Conservation (phyloP, 805 yeast genomes). For the Clavispora vitiphila region DNA sequence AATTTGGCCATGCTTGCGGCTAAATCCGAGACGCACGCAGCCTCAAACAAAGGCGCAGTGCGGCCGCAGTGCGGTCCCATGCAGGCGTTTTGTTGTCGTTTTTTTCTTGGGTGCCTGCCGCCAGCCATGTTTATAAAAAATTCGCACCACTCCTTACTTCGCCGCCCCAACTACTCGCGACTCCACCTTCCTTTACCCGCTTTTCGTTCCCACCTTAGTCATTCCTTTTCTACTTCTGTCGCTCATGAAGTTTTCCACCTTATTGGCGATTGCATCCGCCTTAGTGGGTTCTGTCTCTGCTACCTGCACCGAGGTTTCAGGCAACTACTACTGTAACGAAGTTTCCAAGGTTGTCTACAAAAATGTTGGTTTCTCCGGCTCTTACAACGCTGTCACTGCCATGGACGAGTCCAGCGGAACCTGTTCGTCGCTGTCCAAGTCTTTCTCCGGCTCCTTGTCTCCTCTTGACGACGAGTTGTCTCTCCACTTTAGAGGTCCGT, state of each 20-base stretch:
- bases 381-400: conserved; percentile 71
- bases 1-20: too few relatives aligned
- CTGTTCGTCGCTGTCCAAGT: conserved; percentile 54
- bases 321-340: conserved; percentile 80
- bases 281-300: conserved; percentile 25
- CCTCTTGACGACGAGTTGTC: conserved; percentile 86
- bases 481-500: conserved; percentile 88
- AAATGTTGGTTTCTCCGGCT: conserved; percentile 80
- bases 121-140: not conserved
- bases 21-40: not conserved
- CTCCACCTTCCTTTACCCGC: conserved; percentile 5
- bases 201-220: conserved; percentile 4
- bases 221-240: not conserved
- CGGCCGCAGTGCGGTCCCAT: too few relatives aligned
- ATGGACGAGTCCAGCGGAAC: conserved; percentile 70
- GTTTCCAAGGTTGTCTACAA: conserved; percentile 63
- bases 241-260: conserved; percentile 14
- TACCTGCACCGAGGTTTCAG: conserved; percentile 47
- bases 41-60: not conserved
- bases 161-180: not conserved
- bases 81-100: conserved; percentile 1
- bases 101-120: not conserved
- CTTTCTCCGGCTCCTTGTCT: conserved; percentile 68
- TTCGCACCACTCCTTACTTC: conserved; percentile 6
- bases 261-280: conserved; percentile 14